Conservation (phyloP, 495 filamentous ascomycete species). For the Xylaria bambusicola region DNA sequence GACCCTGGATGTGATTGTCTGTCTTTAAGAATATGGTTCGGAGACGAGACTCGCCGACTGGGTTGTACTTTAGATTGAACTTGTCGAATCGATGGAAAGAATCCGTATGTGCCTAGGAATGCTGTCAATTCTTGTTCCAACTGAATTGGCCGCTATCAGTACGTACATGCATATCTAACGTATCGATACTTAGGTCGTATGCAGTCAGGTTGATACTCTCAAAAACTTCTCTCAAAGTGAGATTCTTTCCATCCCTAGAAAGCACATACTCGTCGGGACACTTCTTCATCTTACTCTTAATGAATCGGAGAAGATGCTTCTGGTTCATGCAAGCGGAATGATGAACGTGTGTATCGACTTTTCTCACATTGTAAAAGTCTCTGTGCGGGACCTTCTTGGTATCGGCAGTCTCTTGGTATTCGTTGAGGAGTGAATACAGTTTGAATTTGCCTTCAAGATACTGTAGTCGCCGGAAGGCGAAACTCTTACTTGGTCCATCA, state of each 20-base stretch:
- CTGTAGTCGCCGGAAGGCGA: constrained; percentile 89
- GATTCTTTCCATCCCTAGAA: constrained; percentile 86
- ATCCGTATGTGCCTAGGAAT: constrained; percentile 82
- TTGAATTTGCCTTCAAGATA: constrained; percentile 97
- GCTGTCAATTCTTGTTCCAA: not conserved
- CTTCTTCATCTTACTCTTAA: constrained; percentile 99
- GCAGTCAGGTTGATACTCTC: constrained; percentile 95
- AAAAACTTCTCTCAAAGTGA: constrained; percentile 92
- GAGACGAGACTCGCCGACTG: constrained; percentile 90
- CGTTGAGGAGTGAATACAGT: constrained; percentile 86
- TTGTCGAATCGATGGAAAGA: constrained; percentile 99
- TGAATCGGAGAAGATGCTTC: constrained; percentile 95
- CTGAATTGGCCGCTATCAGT: not conserved
- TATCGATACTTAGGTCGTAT: constrained; percentile 98
- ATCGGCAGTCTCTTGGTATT: constrained; percentile 96
- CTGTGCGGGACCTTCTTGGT: constrained; percentile 95
- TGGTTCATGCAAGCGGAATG: constrained; percentile 99
- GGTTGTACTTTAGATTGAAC: constrained; percentile 99
- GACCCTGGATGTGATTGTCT: constrained; percentile 94
- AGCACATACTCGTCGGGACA: constrained; percentile 91
- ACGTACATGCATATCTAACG: constrained; percentile 94
- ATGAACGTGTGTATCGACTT: constrained; percentile 98
- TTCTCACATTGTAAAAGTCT: constrained; percentile 98
- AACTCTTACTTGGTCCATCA: constrained; percentile 94
- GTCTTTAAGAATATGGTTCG: constrained; percentile 98